A percentile compares a stretch with the other conserved stretches of the same genome.
Conservation (phyloP, 192 early-diverging fungal genomes). For the Thoreauomyces humboldtii region DNA sequence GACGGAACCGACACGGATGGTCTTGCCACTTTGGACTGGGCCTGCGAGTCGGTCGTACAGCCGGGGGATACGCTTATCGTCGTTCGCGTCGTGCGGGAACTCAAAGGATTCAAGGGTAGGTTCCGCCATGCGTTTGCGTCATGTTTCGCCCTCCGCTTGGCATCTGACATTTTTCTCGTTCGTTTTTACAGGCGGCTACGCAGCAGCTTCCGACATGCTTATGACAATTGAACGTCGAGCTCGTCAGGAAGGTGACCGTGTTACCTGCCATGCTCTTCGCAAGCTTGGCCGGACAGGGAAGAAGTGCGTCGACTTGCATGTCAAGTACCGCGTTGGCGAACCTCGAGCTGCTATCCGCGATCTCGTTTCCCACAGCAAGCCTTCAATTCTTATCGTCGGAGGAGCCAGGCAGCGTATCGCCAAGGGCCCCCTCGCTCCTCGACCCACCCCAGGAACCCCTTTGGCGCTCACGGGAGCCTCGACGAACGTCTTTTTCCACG, state of each 20-base stretch:
- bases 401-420: conserved; percentile 10
- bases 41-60: conserved; percentile 14
- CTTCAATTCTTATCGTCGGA: conserved; percentile 18
- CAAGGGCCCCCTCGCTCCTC: background rate
- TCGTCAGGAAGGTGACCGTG: conserved; percentile 15
- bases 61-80: conserved; percentile 18
- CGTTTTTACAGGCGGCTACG: conserved; percentile 18
- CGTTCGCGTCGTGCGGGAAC: conserved; percentile 20
- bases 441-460: background rate
- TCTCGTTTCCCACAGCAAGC: conserved; percentile 1
- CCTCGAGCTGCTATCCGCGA: conserved; percentile 22
- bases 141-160: too few species aligned
- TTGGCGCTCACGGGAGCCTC: background rate
- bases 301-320: conserved; percentile 15
- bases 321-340: conserved; percentile 27
- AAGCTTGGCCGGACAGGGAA: conserved; percentile 12
- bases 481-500: conserved; percentile 18
- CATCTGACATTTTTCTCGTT: conserved; percentile 2
- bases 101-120: conserved; percentile 26
- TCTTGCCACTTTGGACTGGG: conserved; percentile 18
- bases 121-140: background rate
- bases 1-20: conserved; percentile 31
- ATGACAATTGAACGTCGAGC: conserved; percentile 17
- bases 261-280: conserved; percentile 26
- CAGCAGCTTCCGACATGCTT: conserved; percentile 21